phyloP scores from a whole-genome alignment of 805 yeast species.

The Candida ponderosae region DNA sequence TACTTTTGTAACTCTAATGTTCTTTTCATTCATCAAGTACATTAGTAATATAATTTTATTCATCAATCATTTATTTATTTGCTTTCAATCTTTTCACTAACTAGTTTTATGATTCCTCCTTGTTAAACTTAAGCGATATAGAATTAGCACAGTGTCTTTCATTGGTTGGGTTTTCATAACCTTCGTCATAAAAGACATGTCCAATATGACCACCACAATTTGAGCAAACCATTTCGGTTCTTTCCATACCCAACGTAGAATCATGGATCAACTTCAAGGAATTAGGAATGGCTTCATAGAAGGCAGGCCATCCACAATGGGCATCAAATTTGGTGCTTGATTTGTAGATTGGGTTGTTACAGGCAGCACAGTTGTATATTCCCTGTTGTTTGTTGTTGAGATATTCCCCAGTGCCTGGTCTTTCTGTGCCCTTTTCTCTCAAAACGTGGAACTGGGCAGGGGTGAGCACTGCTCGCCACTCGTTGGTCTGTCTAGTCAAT shows the following conservation, averaged over 20 bases:
- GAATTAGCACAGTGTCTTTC: constrained; percentile 95
- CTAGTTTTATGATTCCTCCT: constrained; percentile 11
- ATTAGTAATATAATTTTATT: too few relatives aligned
- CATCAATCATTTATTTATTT: too few relatives aligned
- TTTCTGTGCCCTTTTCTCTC: constrained; percentile 50
- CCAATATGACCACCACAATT: constrained; percentile 94
- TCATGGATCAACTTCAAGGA: constrained; percentile 60
- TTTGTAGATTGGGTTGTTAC: constrained; percentile 70
- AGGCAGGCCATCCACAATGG: constrained; percentile 98
- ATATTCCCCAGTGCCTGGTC: constrained; percentile 33
- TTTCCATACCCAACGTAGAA: constrained; percentile 59
- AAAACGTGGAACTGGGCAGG: constrained; percentile 76
- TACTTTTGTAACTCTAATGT: too few relatives aligned
- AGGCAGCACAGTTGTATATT: constrained; percentile 78
- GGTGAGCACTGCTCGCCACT: constrained; percentile 74
- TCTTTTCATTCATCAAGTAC: too few relatives aligned
- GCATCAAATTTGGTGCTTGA: constrained; percentile 79
- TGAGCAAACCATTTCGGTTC: constrained; percentile 86
- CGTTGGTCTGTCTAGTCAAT: constrained; percentile 31
- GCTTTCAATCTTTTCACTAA: too few relatives aligned
- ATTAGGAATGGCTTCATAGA: constrained; percentile 83
- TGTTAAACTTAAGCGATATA: constrained; percentile 58
- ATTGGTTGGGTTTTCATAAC: constrained; percentile 74
- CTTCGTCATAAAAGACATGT: constrained; percentile 92
- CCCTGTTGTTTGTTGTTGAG: constrained; percentile 44